phyloP scores from a whole-genome alignment of 2,329 filamentous ascomycete species.

The Apiospora rasikravindrae region DNA sequence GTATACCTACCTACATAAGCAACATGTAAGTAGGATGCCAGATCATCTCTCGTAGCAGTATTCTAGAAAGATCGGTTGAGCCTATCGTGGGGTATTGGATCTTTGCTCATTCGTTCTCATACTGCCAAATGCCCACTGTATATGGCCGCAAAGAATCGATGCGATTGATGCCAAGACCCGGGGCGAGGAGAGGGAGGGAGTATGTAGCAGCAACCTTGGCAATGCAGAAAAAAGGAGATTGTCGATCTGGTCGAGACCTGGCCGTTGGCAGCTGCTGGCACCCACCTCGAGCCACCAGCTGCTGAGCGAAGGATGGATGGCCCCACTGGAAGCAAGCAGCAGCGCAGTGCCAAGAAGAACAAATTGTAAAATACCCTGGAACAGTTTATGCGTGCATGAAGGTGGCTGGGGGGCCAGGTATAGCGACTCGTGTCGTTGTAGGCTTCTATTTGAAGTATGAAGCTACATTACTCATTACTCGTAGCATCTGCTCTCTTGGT shows the following conservation, averaged over 20 bases:
- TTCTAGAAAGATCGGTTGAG: neutral
- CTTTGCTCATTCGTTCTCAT: neutral
- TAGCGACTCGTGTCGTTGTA: neutral
- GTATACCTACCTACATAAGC: neutral
- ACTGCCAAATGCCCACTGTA: neutral
- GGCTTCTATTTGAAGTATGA: neutral
- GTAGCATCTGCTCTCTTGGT: neutral
- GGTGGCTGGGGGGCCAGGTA: neutral
- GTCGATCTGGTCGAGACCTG: neutral
- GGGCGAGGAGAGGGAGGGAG: slow-evolving; percentile 8
- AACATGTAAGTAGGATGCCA: neutral
- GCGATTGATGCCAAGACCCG: neutral
- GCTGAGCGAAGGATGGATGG: neutral
- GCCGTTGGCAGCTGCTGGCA: slow-evolving; percentile 9
- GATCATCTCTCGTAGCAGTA: neutral
- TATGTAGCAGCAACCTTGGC: slow-evolving; percentile 1
- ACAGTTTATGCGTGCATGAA: neutral
- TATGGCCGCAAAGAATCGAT: neutral
- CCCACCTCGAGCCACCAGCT: neutral
- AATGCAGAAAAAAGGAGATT: neutral
- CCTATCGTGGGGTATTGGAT: neutral
- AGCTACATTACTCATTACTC: neutral
- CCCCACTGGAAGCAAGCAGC: neutral
- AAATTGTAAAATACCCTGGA: neutral
- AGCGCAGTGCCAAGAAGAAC: neutral